These are phyloP conservation scores for Earliella scabrosa DNA, from an alignment of 1,284 basidiomycete species.

Conservation along the genomic window DNA sequence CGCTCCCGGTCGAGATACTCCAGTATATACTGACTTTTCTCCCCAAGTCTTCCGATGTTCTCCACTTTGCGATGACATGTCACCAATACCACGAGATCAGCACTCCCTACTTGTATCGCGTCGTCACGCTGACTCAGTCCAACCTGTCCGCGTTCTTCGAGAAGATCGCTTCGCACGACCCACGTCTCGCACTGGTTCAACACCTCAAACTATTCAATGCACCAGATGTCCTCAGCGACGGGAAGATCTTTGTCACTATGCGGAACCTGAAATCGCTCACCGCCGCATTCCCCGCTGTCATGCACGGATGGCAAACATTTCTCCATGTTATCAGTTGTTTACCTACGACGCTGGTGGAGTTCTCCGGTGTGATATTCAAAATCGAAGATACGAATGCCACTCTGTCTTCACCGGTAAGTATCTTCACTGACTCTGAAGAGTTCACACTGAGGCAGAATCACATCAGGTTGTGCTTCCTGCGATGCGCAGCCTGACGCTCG, in stretches of 20 bases:
- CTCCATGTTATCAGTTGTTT: not conserved
- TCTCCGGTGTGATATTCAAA: not conserved
- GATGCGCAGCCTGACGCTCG: too few species aligned
- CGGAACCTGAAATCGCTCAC: not conserved
- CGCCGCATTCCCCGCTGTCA: not conserved
- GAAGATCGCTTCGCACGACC: not conserved
- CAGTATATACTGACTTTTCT: not conserved
- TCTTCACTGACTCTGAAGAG: too few species aligned
- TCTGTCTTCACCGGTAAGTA: not conserved
- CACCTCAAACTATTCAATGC: not conserved
- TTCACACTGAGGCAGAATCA: too few species aligned
- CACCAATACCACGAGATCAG: not conserved
- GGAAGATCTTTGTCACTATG: not conserved
- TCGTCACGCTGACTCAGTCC: not conserved
- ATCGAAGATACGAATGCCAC: not conserved
- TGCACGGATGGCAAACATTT: not conserved
- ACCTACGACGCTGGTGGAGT: not conserved
- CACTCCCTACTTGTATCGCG: not conserved
- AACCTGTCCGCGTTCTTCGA: not conserved
- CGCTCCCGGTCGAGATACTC: not conserved
- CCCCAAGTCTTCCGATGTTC: not conserved
- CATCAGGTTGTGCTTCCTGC: too few species aligned
- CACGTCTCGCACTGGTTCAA: not conserved
- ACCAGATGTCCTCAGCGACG: not conserved
- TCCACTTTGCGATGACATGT: not conserved